Evolutionary conservation across 164 flowering plant species (phyloP).

Genomic region (Vitis rupestris): DNA sequence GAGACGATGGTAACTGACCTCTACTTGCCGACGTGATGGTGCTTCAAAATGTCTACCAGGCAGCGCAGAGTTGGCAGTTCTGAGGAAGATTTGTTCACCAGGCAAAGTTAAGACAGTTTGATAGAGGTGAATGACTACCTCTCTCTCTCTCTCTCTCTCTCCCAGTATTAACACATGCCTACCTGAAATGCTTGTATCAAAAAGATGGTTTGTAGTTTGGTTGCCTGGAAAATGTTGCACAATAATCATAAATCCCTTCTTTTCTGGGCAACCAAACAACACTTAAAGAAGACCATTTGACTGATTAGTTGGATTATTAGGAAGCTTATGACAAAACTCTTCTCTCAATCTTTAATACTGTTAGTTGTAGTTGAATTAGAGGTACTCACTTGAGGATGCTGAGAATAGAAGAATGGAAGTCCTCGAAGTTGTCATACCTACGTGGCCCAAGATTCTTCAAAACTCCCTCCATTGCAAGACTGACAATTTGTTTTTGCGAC

Average conservation of each 20-base stretch:
- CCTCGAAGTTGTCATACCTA: slow-evolving; percentile 19
- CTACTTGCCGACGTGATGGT: slow-evolving; percentile 37
- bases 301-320: not conserved
- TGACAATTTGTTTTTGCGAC: slow-evolving; percentile 37
- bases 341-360: too few species aligned
- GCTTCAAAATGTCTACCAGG: slow-evolving; percentile 76
- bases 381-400: slow-evolving; percentile 51
- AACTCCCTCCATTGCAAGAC: slow-evolving; percentile 9
- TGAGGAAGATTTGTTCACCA: slow-evolving; percentile 19
- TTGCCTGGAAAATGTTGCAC: too few species aligned
- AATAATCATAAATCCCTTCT: too few species aligned
- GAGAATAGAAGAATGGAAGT: slow-evolving; percentile 61
- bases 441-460: too few species aligned
- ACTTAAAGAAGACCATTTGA: not conserved
- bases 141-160: too few species aligned
- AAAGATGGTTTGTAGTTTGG: too few species aligned
- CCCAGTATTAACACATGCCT: too few species aligned
- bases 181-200: too few species aligned
- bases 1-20: slow-evolving; percentile 28
- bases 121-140: too few species aligned
- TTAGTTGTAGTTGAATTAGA: too few species aligned
- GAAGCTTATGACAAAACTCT: slow-evolving; percentile 5
- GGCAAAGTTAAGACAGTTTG: not conserved
- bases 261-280: too few species aligned
- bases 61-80: slow-evolving; percentile 60